Evolutionary conservation across 129 eudicot genomes (phyloP).

Genomic region (Saposhnikovia divaricata): DNA sequence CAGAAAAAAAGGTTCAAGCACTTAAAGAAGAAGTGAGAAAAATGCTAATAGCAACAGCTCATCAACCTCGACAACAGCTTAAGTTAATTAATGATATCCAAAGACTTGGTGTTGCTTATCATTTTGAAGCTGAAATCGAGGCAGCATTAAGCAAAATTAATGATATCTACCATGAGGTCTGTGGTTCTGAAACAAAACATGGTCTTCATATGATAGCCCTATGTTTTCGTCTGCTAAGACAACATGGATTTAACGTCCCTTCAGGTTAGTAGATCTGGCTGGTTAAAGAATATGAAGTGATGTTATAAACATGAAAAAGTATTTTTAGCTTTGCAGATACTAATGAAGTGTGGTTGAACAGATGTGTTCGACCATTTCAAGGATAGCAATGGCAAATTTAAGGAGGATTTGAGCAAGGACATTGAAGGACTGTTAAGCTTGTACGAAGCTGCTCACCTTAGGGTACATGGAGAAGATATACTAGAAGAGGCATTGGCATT

Average conservation of each 20-base stretch:
- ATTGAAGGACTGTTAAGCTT: neutral
- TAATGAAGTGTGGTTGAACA: neutral
- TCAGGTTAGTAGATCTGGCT: neutral
- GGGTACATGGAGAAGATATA: constrained; percentile 6
- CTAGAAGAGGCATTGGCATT: constrained; percentile 2
- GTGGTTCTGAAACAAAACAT: neutral
- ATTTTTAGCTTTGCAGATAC: neutral
- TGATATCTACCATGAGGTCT: neutral
- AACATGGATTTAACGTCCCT: neutral
- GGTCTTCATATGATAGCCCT: neutral
- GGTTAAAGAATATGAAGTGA: neutral
- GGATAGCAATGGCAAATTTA: neutral
- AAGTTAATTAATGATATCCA: neutral
- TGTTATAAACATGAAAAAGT: neutral
- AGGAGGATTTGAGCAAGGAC: neutral
- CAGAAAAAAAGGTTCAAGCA: neutral
- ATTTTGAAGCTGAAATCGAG: constrained; percentile 4
- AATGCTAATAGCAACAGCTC: neutral
- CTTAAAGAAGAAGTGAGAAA: neutral
- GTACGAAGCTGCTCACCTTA: constrained; percentile 4
- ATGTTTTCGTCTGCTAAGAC: constrained; percentile 1
- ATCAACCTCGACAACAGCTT: neutral
- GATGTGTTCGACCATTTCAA: neutral
- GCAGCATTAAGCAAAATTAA: neutral
- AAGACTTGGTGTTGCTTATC: constrained; percentile 6